Evolutionary conservation across 208 protist species (phyloP).

Genomic region (Acanthamoeba lenticulata): DNA sequence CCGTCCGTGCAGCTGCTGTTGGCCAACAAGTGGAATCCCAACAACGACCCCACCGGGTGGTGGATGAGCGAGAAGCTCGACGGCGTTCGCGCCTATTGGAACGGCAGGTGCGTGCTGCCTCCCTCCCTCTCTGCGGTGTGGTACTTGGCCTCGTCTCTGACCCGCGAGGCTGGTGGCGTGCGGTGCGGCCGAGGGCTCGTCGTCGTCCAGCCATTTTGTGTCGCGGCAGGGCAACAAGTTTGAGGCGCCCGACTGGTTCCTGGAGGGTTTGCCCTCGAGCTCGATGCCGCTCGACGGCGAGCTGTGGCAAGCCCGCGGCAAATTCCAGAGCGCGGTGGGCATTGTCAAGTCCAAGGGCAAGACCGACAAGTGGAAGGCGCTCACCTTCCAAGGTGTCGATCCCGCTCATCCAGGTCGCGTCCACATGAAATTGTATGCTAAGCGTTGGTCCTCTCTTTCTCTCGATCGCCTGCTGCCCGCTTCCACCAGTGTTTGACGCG

Average conservation of each 20-base stretch:
- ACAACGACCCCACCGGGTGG: conserved; percentile 75
- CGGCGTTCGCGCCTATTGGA: conserved; percentile 83
- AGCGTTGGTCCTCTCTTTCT: background rate
- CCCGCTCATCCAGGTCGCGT: background rate
- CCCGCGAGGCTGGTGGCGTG: conserved; percentile 81
- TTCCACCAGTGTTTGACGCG: conserved; percentile 75
- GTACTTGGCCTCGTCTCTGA: background rate
- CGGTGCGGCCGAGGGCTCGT: conserved; percentile 81
- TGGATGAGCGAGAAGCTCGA: conserved; percentile 84
- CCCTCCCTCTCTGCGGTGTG: conserved; percentile 74
- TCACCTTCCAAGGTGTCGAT: background rate
- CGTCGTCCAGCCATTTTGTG: conserved; percentile 56
- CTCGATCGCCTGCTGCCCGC: background rate
- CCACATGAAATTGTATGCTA: background rate
- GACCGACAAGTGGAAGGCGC: conserved; percentile 66
- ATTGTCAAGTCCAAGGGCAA: conserved; percentile 72
- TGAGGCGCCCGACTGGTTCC: conserved; percentile 80
- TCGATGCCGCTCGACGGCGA: conserved; percentile 81
- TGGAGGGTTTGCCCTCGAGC: conserved; percentile 72
- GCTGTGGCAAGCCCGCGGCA: conserved; percentile 27
- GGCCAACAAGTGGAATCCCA: conserved; percentile 66
- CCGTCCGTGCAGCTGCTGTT: conserved; percentile 59
- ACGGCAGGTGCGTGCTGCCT: conserved; percentile 81
- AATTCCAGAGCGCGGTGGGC: conserved; percentile 76
- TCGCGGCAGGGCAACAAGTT: conserved; percentile 82